Base-by-base conservation (phyloP, 768 basidiomycete genomes). In the Pulveroboletus sp. region DNA sequence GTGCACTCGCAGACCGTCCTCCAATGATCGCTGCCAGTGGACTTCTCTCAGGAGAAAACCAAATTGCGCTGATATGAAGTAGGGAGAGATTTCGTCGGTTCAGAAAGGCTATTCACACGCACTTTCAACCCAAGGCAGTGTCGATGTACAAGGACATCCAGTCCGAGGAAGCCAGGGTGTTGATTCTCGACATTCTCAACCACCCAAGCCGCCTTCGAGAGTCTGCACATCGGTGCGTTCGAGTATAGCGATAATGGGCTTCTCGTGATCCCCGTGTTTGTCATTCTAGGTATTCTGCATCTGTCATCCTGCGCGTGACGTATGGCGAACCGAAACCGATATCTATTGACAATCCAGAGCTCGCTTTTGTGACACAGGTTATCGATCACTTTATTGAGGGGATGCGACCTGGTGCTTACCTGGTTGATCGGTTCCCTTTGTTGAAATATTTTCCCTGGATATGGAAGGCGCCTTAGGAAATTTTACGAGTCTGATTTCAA, bases 81-180 rank as follows among this genome's bases (percentile, higher is more conserved):
- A 79, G 80, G 1, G 77, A 80, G 14, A 65, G 75, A 26, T 77
- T 81, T 54, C 79, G 78, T 65, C 79, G 78, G 53, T 74, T 81
- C 68, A 51, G 65, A 26, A 81, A 78, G 45, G 80, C 77, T 0
- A 60, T 81, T 2, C 80, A 82, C 53, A 70, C 77, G 0, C 76
- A 82, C 48, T 65, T 83, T 0, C 76, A 81, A 49, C 69, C 75
- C 0, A 79, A 76, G 51, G 69, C 71, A 0, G 67, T 80, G 5
- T 61, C 65, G 4, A 65, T 58, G 5, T 83, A 82, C 54, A 67
- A 69, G 5, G 72, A 74, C 0, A 68, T 75, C 1, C 69, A 81
- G 26, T 71, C 69, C 57, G 67, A 68, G 14, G 69, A 72, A 28
- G 62, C 59, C 1, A 58, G 7, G 26, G 38, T 8, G 1, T 27